Percentiles rank a stretch among this genome's conserved stretches.
These are phyloP conservation scores for Leptographium lundbergii DNA, from an alignment of 2,329 filamentous ascomycete species.

Conservation along the genomic window DNA sequence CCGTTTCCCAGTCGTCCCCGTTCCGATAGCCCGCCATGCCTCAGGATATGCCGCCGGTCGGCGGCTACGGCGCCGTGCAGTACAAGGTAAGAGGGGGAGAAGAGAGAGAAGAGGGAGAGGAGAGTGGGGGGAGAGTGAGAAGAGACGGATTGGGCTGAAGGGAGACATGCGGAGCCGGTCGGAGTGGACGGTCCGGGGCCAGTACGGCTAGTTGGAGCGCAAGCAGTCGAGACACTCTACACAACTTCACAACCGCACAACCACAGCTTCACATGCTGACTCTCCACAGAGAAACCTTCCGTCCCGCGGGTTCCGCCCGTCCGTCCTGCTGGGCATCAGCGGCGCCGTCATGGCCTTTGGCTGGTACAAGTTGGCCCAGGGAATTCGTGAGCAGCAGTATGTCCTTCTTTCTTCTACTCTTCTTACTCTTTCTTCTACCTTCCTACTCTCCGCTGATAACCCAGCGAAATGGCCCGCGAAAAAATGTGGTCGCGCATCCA, in stretches of 20 bases:
- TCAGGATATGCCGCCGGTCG: constrained; percentile 92
- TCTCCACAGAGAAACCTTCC: constrained; percentile 70
- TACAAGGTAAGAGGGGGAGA: constrained; percentile 63
- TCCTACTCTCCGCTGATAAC: neutral
- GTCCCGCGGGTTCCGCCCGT: constrained; percentile 76
- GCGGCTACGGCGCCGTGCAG: constrained; percentile 93
- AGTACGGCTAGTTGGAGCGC: too few relatives aligned
- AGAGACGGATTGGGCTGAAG: too few relatives aligned
- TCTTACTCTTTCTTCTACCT: neutral
- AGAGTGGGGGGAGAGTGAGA: constrained; percentile 8
- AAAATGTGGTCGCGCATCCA: constrained; percentile 98
- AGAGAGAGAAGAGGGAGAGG: constrained; percentile 16
- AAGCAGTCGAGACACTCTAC: too few relatives aligned
- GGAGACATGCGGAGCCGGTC: too few relatives aligned
- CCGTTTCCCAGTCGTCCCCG: neutral
- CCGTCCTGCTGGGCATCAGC: constrained; percentile 63
- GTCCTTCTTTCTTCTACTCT: constrained; percentile 18
- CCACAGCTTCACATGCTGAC: neutral
- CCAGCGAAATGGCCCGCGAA: constrained; percentile 82
- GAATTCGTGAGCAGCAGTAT: constrained; percentile 85
- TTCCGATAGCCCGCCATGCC: constrained; percentile 52
- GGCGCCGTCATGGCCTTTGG: constrained; percentile 75
- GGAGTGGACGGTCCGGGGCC: too few relatives aligned
- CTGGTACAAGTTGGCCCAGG: constrained; percentile 74
- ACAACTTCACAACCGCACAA: too few relatives aligned